Evolutionary conservation across 108 stramenopile genomes (phyloP).

Genomic region (Pseudonitzschia multiseries): DNA sequence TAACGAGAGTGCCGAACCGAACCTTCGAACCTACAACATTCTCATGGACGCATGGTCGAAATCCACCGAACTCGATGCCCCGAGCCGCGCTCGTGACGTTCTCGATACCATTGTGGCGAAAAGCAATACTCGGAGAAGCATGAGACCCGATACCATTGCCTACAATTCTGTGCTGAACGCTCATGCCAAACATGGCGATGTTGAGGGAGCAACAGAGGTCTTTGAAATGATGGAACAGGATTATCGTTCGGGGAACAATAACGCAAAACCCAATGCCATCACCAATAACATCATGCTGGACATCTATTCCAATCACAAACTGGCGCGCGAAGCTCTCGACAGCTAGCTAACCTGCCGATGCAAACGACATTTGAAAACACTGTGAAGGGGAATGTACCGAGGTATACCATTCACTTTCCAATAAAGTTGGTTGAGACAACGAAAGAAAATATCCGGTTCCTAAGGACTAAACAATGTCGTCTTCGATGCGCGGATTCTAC

Average conservation of each 20-base stretch:
- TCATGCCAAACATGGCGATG: slow-evolving; percentile 2
- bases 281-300: not conserved
- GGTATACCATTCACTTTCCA: too few relatives aligned
- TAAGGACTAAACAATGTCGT: too few relatives aligned
- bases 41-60: slow-evolving; percentile 21
- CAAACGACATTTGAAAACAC: not conserved
- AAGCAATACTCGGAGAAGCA: not conserved
- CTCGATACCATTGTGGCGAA: not conserved
- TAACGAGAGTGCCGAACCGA: slow-evolving; percentile 12
- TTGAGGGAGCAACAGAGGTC: not conserved
- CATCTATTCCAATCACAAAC: not conserved
- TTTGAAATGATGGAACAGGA: slow-evolving; percentile 12
- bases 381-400: too few relatives aligned
- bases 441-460: too few relatives aligned
- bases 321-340: not conserved
- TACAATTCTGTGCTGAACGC: not conserved
- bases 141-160: not conserved
- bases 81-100: not conserved
- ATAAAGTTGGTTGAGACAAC: too few relatives aligned
- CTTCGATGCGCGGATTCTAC: too few relatives aligned
- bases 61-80: not conserved
- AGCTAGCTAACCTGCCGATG: not conserved
- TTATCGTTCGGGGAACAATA: not conserved
- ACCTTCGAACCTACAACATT: slow-evolving; percentile 29
- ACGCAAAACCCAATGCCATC: slow-evolving; percentile 1